Conservation (phyloP, 495 filamentous ascomycete species). For the Trichoderma gamsii region DNA sequence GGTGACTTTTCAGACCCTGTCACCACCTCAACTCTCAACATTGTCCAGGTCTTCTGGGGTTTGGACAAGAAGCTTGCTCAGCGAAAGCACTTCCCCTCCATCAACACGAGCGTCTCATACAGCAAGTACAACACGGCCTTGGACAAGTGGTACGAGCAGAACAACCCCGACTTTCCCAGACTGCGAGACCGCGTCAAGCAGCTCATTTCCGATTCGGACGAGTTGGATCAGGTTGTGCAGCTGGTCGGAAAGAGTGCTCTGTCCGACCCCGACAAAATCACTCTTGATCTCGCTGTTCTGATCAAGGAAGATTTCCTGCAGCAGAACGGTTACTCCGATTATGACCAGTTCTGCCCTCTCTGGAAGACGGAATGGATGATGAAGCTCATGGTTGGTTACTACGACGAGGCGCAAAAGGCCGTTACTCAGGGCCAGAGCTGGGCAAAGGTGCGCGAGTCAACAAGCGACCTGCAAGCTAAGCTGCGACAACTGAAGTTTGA, state of each 20-base stretch:
- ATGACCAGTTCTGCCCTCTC: constrained; percentile 97
- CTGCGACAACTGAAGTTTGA: constrained; percentile 96
- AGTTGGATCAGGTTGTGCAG: constrained; percentile 97
- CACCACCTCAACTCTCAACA: constrained; percentile 87
- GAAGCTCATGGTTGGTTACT: constrained; percentile 96
- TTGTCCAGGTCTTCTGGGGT: constrained; percentile 99
- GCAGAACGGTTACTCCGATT: constrained; percentile 98
- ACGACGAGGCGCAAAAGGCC: constrained; percentile 95
- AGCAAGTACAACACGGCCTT: constrained; percentile 88
- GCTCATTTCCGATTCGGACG: constrained; percentile 88
- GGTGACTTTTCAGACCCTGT: constrained; percentile 99
- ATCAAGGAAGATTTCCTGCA: constrained; percentile 99
- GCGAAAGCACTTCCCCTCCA: constrained; percentile 97
- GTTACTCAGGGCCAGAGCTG: constrained; percentile 83
- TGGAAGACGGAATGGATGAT: constrained; percentile 99
- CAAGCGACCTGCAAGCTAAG: constrained; percentile 72
- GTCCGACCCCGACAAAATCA: constrained; percentile 97
- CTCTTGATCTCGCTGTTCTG: constrained; percentile 81
- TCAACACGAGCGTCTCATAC: constrained; percentile 94
- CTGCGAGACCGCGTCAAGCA: constrained; percentile 89
- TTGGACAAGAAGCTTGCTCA: constrained; percentile 98
- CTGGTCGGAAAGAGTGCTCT: constrained; percentile 95
- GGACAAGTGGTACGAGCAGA: constrained; percentile 87
- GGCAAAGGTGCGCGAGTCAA: constrained; percentile 87
- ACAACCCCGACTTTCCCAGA: constrained; percentile 88